Conservation (phyloP, 108 stramenopile species). For the Schizochytrium sp. region DNA sequence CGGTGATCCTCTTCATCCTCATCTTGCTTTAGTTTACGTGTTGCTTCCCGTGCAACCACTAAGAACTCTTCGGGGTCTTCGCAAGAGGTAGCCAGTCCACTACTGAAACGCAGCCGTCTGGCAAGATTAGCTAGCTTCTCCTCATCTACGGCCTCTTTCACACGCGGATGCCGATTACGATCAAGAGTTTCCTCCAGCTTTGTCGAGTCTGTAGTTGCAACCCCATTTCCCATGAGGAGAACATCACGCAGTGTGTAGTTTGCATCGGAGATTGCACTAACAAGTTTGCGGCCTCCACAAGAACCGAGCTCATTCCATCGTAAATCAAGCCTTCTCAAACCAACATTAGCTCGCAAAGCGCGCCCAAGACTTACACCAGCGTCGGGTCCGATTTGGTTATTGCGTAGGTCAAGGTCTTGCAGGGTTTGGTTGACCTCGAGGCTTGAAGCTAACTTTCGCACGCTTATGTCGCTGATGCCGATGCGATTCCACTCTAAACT, state of each 20-base stretch:
- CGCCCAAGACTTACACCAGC: neutral
- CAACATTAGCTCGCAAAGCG: neutral
- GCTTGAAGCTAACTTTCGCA: neutral
- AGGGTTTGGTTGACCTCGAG: slow-evolving; percentile 50
- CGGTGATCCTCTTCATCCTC: neutral
- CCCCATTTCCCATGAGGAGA: neutral
- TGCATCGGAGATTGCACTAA: neutral
- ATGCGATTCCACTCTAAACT: slow-evolving; percentile 53
- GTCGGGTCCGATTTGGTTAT: slow-evolving; percentile 38
- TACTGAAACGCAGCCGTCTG: slow-evolving; percentile 12
- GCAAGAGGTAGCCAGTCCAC: neutral
- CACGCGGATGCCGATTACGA: neutral
- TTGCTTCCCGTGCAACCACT: too few relatives aligned
- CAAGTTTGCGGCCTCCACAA: neutral
- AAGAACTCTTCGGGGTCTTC: neutral
- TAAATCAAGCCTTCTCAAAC: neutral
- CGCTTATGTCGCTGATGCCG: neutral
- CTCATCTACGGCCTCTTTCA: neutral
- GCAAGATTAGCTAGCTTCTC: neutral
- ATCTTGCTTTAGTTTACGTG: neutral
- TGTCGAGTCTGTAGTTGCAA: neutral
- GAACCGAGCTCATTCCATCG: slow-evolving; percentile 52
- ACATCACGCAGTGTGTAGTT: slow-evolving; percentile 47
- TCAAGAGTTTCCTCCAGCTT: neutral
- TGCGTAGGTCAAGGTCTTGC: slow-evolving; percentile 53